Percentiles rank a stretch among this genome's conserved stretches.
These are phyloP conservation scores for Anisodus acutangulus DNA, from an alignment of 257 asterid genomes.

Conservation along the genomic window DNA sequence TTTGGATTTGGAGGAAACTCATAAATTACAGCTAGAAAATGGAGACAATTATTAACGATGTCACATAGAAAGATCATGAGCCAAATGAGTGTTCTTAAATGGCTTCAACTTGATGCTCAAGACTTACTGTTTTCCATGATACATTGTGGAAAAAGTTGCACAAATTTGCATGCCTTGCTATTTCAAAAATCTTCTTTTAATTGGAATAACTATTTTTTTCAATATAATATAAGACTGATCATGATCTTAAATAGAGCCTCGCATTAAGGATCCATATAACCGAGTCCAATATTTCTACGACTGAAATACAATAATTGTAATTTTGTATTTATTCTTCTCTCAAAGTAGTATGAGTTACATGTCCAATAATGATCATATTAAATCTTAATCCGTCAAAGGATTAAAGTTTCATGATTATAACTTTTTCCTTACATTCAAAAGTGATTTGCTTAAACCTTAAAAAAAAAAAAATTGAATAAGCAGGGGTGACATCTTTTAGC, in stretches of 20 bases:
- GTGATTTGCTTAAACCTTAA: neutral
- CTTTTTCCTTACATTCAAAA: neutral
- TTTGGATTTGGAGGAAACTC: too few relatives aligned
- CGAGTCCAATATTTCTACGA: neutral
- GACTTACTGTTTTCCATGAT: neutral
- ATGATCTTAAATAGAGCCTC: too few relatives aligned
- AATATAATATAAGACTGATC: too few relatives aligned
- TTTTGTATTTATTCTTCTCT: neutral
- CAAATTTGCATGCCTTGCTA: neutral
- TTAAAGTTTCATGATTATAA: neutral
- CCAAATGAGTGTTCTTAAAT: neutral
- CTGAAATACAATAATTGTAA: rapidly evolving
- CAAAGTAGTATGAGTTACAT: neutral
- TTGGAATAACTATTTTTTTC: too few relatives aligned
- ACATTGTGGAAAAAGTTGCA: neutral
- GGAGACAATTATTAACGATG: neutral
- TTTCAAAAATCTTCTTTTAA: too few relatives aligned
- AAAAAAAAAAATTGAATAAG: too few relatives aligned
- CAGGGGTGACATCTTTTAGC: constrained; percentile 86
- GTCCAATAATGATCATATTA: neutral
- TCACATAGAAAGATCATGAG: neutral
- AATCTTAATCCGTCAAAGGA: neutral
- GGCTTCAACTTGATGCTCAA: neutral
- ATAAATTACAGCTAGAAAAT: too few relatives aligned
- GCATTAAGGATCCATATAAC: neutral